phyloP scores from a whole-genome alignment of 2,329 filamentous ascomycete genomes.

The Pseudocercospora musae region DNA sequence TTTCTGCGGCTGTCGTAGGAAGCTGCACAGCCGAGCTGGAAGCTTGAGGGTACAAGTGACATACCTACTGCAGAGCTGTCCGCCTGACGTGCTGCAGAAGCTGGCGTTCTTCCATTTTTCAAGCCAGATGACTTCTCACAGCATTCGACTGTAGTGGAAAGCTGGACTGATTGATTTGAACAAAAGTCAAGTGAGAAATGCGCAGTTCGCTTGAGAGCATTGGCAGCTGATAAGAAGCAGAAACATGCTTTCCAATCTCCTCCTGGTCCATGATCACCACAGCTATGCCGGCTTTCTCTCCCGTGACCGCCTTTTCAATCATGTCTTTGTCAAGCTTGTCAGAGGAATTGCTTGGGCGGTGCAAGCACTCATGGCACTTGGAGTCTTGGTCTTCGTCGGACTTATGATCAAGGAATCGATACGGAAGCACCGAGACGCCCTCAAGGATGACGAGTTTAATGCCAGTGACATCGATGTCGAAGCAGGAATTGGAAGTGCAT shows the following conservation, averaged over 20 bases:
- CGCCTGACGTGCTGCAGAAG: not conserved
- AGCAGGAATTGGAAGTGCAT: not conserved
- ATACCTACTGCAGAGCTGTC: not conserved
- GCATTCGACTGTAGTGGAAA: not conserved
- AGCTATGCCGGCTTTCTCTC: not conserved
- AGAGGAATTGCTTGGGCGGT: not conserved
- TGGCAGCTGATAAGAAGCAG: not conserved
- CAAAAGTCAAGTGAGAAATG: not conserved
- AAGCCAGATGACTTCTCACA: not conserved
- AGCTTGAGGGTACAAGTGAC: not conserved
- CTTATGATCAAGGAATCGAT: conserved; percentile 1
- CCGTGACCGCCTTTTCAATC: not conserved
- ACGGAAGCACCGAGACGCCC: not conserved
- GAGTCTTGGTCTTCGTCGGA: not conserved
- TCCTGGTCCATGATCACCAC: not conserved
- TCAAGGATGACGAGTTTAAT: not conserved
- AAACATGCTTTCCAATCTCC: not conserved
- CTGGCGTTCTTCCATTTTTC: not conserved
- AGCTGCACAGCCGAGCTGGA: not conserved
- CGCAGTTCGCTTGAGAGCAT: not conserved
- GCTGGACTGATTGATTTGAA: not conserved
- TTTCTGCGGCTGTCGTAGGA: not conserved
- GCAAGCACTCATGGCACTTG: not conserved
- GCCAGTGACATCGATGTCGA: not conserved
- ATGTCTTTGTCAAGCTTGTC: not conserved